Conservation (phyloP, 1,139 yeast genomes). For the Casaregolazyma lundiana region DNA sequence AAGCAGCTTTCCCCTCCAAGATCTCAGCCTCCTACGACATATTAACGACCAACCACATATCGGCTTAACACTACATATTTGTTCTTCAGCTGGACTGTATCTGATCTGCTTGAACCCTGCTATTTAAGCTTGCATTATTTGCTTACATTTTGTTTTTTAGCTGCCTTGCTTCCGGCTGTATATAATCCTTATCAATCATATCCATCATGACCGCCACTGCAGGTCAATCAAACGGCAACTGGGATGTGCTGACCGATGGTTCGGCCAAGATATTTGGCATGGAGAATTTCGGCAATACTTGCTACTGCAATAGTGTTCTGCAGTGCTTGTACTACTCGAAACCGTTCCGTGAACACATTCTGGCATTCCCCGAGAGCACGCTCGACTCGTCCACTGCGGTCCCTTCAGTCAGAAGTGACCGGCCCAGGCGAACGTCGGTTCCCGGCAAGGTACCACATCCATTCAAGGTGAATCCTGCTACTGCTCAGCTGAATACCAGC, state of each 20-base stretch:
- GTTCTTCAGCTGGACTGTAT: too few relatives aligned
- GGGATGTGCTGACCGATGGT: conserved; percentile 24
- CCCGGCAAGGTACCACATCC: conserved; percentile 35
- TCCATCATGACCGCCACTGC: neutral
- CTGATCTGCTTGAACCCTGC: too few relatives aligned
- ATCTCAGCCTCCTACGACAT: too few relatives aligned
- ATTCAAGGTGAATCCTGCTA: conserved; percentile 32
- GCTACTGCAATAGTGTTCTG: conserved; percentile 88
- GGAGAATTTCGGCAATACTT: conserved; percentile 91
- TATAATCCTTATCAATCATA: neutral
- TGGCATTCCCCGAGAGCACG: conserved; percentile 33
- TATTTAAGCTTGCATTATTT: too few relatives aligned
- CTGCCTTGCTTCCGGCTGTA: too few relatives aligned
- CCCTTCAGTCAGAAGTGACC: conserved; percentile 1
- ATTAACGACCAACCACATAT: too few relatives aligned
- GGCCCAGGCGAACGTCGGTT: conserved; percentile 26
- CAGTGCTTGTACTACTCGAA: conserved; percentile 80
- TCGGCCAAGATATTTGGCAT: conserved; percentile 70
- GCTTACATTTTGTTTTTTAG: too few relatives aligned
- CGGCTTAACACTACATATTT: too few relatives aligned
- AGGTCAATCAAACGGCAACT: conserved; percentile 3
- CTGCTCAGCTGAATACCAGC: conserved; percentile 23
- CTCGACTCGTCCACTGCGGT: conserved; percentile 8
- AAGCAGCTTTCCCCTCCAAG: too few relatives aligned
- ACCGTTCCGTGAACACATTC: conserved; percentile 58